Percentiles rank a stretch among this genome's conserved stretches.
Evolutionary conservation across 2,329 filamentous ascomycete genomes (phyloP).

Genomic region (Escovopsis sp.): DNA sequence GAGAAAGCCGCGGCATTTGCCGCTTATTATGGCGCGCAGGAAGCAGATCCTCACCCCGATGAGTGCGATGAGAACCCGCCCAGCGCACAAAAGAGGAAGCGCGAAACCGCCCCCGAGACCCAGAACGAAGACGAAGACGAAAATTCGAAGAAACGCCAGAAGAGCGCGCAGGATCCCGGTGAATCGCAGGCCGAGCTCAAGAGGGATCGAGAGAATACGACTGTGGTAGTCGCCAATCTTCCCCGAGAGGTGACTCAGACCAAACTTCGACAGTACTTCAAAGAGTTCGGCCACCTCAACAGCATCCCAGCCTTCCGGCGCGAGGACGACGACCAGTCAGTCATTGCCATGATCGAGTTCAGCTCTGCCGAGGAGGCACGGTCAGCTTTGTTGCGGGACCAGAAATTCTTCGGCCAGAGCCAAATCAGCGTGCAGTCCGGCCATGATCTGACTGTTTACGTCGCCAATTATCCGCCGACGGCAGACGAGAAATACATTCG

Average conservation of each 20-base stretch:
- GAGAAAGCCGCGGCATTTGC: slow-evolving; percentile 41
- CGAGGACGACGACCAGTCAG: slow-evolving; percentile 43
- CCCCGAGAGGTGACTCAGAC: slow-evolving; percentile 55
- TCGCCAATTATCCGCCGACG: slow-evolving; percentile 75
- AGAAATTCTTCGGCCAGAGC: slow-evolving; percentile 61
- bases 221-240: slow-evolving; percentile 66
- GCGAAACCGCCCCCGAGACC: slow-evolving; percentile 40
- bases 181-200: slow-evolving; percentile 33
- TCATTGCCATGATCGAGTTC: slow-evolving; percentile 75
- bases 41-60: slow-evolving; percentile 10
- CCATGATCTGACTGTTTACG: slow-evolving; percentile 67
- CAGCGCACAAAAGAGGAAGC: slow-evolving; percentile 54
- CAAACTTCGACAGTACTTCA: slow-evolving; percentile 77
- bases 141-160: slow-evolving; percentile 50
- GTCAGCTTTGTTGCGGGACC: slow-evolving; percentile 66
- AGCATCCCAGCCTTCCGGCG: slow-evolving; percentile 51
- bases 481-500: slow-evolving; percentile 59
- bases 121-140: slow-evolving; percentile 21
- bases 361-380: slow-evolving; percentile 64
- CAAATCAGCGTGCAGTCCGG: slow-evolving; percentile 63
- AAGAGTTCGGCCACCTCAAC: slow-evolving; percentile 74
- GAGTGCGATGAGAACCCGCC: slow-evolving; percentile 19
- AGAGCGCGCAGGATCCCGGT: slow-evolving; percentile 23
- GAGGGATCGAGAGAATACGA: slow-evolving; percentile 82
- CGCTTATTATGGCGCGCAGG: slow-evolving; percentile 20